Percentiles rank a stretch among this genome's conserved stretches.
phyloP scores from a whole-genome alignment of 176 grass and related monocot species.

The Alopecurus myosuroides region DNA sequence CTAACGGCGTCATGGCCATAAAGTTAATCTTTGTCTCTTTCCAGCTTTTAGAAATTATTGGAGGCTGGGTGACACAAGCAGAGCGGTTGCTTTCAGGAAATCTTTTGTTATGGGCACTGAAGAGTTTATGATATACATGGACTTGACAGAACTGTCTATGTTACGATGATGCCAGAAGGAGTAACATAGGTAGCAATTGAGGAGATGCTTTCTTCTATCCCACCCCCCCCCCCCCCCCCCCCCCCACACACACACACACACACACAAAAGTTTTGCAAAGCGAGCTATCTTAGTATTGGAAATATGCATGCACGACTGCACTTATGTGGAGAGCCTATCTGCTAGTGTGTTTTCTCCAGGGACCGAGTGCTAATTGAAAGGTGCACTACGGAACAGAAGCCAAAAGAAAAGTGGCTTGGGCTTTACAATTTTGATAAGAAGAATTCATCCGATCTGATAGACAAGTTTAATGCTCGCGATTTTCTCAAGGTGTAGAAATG shows the following conservation, averaged over 20 bases:
- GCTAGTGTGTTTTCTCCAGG: neutral
- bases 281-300: neutral
- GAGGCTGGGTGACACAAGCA: neutral
- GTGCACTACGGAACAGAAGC: neutral
- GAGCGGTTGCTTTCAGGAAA: conserved; percentile 15
- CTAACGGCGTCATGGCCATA: conserved; percentile 4
- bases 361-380: neutral
- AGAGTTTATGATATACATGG: conserved; percentile 8
- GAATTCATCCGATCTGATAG: neutral
- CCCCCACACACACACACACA: too few relatives aligned
- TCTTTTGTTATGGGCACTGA: neutral
- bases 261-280: neutral
- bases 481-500: neutral
- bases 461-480: too few relatives aligned
- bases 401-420: neutral
- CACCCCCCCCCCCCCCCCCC: too few relatives aligned
- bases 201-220: neutral
- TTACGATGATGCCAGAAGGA: neutral
- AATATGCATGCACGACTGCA: neutral
- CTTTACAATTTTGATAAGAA: too few relatives aligned
- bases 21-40: conserved; percentile 50
- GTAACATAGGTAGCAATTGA: neutral
- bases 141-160: neutral
- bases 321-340: too few relatives aligned
- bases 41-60: conserved; percentile 5